Percentiles rank a stretch among this genome's conserved stretches.
Conservation (phyloP, 208 protist species). For the Crithidia fasciculata region DNA sequence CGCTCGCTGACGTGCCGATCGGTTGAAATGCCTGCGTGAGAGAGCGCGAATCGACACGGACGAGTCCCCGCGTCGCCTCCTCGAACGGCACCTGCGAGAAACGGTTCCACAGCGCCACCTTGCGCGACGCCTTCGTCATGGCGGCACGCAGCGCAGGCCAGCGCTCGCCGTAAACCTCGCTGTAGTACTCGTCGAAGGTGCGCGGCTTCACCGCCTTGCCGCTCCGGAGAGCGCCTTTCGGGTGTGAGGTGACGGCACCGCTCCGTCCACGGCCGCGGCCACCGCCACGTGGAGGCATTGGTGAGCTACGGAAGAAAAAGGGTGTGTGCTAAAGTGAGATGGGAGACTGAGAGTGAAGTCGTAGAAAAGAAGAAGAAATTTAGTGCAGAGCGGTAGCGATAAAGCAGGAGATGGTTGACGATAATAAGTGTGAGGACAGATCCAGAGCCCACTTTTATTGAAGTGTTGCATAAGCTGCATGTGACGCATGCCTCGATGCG, state of each 20-base stretch:
- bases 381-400: no score
- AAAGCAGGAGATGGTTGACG: no score
- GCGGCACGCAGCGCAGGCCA: constrained; percentile 68
- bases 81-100: constrained; percentile 79
- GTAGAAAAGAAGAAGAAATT: no score
- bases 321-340: no score
- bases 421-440: no score
- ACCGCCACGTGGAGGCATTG: constrained; percentile 20
- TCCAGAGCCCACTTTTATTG: no score
- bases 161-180: constrained; percentile 67
- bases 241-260: constrained; percentile 9
- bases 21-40: constrained; percentile 55
- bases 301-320: background rate
- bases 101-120: constrained; percentile 83
- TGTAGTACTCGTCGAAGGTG: constrained; percentile 78
- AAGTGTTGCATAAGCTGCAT: no score
- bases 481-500: no score
- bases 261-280: constrained; percentile 16
- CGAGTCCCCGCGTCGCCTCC: constrained; percentile 54
- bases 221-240: constrained; percentile 6
- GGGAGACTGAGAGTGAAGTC: no score
- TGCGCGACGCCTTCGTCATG: constrained; percentile 45
- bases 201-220: constrained; percentile 10
- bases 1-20: background rate
- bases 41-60: constrained; percentile 50